These are phyloP conservation scores for Fusarium xyrophilum DNA, from an alignment of 2,329 filamentous ascomycete genomes.

Conservation along the genomic window DNA sequence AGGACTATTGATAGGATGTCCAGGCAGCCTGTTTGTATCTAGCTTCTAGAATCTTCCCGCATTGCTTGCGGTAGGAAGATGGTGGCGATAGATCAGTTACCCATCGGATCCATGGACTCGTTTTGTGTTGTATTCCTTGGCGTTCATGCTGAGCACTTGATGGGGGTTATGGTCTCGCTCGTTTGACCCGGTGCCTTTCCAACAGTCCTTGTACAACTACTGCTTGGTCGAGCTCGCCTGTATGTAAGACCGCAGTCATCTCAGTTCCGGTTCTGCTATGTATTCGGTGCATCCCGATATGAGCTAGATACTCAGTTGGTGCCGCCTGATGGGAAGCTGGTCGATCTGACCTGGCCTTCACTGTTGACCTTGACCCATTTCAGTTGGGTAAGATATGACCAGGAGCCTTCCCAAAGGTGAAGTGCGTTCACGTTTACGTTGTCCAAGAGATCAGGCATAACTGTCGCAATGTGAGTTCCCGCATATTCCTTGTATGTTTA, in stretches of 20 bases:
- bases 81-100: not conserved
- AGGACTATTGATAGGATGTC: not conserved
- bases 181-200: not conserved
- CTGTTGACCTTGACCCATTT: slow-evolving; percentile 78
- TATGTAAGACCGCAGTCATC: not conserved
- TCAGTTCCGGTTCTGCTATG: not conserved
- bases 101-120: not conserved
- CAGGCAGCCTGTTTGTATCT: not conserved
- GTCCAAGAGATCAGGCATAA: slow-evolving; percentile 77
- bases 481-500: not conserved
- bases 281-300: not conserved
- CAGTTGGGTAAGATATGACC: slow-evolving; percentile 78
- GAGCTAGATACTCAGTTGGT: slow-evolving; percentile 16
- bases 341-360: slow-evolving; percentile 69
- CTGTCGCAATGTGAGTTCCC: slow-evolving; percentile 48
- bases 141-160: not conserved
- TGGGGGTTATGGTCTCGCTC: not conserved
- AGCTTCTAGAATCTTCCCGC: not conserved
- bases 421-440: slow-evolving; percentile 70
- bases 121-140: not conserved
- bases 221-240: not conserved
- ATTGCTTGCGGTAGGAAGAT: not conserved
- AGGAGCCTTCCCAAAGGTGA: slow-evolving; percentile 80
- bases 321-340: slow-evolving; percentile 74
- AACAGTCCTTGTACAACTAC: not conserved